Percentiles rank a stretch among this genome's conserved stretches.
These are phyloP conservation scores for Mycena vulgaris DNA, from an alignment of 768 basidiomycete species.

Conservation along the genomic window DNA sequence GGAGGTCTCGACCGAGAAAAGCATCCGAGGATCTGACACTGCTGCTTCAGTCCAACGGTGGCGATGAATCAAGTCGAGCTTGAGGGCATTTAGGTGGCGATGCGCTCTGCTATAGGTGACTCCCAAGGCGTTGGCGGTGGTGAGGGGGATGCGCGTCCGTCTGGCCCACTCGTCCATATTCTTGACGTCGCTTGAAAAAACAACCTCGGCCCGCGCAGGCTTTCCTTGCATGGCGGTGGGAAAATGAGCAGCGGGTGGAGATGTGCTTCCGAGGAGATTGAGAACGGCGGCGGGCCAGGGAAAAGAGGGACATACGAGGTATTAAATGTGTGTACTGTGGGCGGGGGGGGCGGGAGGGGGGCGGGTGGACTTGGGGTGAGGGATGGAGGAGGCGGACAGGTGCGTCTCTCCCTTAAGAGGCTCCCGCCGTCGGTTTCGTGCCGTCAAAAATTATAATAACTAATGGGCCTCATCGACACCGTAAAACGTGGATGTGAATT, in stretches of 20 bases:
- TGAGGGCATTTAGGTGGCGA: slow-evolving; percentile 79
- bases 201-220: slow-evolving; percentile 66
- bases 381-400: neutral
- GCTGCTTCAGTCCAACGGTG: slow-evolving; percentile 79
- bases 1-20: slow-evolving; percentile 84
- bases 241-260: neutral
- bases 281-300: slow-evolving; percentile 4
- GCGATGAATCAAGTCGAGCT: slow-evolving; percentile 73
- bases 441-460: neutral
- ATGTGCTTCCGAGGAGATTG: slow-evolving; percentile 3
- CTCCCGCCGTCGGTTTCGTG: neutral
- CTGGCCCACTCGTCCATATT: slow-evolving; percentile 90
- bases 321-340: slow-evolving; percentile 4
- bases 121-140: slow-evolving; percentile 86
- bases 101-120: slow-evolving; percentile 87
- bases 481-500: neutral
- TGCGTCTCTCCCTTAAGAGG: slow-evolving; percentile 1
- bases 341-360: neutral
- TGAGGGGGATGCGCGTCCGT: slow-evolving; percentile 85
- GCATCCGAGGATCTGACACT: slow-evolving; percentile 76
- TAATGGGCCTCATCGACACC: neutral
- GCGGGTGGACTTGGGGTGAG: neutral
- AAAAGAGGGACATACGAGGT: slow-evolving; percentile 13
- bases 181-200: slow-evolving; percentile 84
- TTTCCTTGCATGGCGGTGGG: slow-evolving; percentile 51